Base-by-base conservation (phyloP, 2,329 filamentous ascomycete genomes). In the Colletotrichum chrysophilum region DNA sequence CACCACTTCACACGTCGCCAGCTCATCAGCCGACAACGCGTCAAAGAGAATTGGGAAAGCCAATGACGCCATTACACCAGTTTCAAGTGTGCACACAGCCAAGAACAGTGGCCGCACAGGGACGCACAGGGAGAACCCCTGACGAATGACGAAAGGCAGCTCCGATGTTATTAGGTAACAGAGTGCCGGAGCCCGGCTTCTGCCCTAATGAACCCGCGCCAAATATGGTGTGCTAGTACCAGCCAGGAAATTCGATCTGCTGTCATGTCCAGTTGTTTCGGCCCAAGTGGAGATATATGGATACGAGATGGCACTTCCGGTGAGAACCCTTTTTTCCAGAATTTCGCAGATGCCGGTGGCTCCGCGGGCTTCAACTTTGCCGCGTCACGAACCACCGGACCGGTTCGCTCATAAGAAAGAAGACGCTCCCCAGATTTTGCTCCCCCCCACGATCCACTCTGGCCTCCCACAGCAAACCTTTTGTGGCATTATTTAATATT, bases 101-200 rank as follows among this genome's bases (percentile, higher is more conserved):
- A 65, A 38, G 58, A 34, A 60, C 70, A 43, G 60, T 73, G 73
- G 18, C 55, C 58, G 38, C 30, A n/a, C 26, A 61, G n/a, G 55
- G 56, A 73, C 64, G 58, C 64, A 60, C 56, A 68, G 69, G 73
- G 64, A 68, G 58, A 69, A 14, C 71, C 70, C 74, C 64, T 64
- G 70, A 18, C 65, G 74, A 65, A 76, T 65, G 64, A 74, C 58
- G 64, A 55, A 48, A 69, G n/a, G 48, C 43, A 58, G 60, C 26
- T 34, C 43, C 58, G 70, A 76, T 64, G 71, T 52, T 74, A 43
- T 76, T 76, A 76, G 58, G 74, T 76, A 76, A 76, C 58, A 60
- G 60, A 26, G 34, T 65, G 64, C 9, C 16, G 70, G 26, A 66
- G 43, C 32, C 70, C 56, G 65, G 64, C 12, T 26, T 38, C 16